Evolutionary conservation across 2,329 filamentous ascomycete species (phyloP).

Genomic region (Pseudodiploospora longispora): DNA sequence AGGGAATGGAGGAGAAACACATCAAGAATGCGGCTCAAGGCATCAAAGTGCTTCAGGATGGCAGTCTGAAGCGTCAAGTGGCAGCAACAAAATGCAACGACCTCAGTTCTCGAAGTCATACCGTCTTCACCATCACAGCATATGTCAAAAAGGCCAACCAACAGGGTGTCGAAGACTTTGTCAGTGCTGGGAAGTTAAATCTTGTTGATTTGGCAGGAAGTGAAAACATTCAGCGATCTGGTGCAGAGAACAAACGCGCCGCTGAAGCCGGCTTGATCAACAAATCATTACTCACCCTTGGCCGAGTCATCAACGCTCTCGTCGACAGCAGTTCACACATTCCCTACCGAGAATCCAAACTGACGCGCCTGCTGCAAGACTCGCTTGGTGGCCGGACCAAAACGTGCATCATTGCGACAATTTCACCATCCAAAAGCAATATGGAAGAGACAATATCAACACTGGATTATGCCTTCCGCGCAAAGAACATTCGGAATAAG

Average conservation of each 20-base stretch:
- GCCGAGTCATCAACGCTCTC: constrained; percentile 93
- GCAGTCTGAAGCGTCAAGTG: constrained; percentile 92
- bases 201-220: constrained; percentile 94
- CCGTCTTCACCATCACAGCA: constrained; percentile 91
- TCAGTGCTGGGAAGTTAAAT: constrained; percentile 90
- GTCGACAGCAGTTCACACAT: constrained; percentile 88
- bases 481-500: constrained; percentile 98
- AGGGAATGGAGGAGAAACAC: constrained; percentile 95
- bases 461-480: constrained; percentile 92
- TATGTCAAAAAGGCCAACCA: constrained; percentile 77
- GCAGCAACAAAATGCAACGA: constrained; percentile 99
- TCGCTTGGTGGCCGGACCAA: constrained; percentile 93
- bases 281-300: constrained; percentile 90
- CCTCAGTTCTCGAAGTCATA: constrained; percentile 92
- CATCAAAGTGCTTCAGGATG: constrained; percentile 79
- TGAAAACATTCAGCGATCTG: constrained; percentile 94
- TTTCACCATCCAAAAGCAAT: constrained; percentile 91
- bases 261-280: constrained; percentile 95
- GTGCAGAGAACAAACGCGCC: constrained; percentile 95
- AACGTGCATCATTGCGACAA: constrained; percentile 95
- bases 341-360: constrained; percentile 86
- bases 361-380: constrained; percentile 90
- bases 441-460: constrained; percentile 98
- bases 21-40: constrained; percentile 79
- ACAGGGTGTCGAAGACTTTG: constrained; percentile 78